Evolutionary conservation across 495 filamentous ascomycete genomes (phyloP).

Genomic region (Massariosphaeria phaeospora): DNA sequence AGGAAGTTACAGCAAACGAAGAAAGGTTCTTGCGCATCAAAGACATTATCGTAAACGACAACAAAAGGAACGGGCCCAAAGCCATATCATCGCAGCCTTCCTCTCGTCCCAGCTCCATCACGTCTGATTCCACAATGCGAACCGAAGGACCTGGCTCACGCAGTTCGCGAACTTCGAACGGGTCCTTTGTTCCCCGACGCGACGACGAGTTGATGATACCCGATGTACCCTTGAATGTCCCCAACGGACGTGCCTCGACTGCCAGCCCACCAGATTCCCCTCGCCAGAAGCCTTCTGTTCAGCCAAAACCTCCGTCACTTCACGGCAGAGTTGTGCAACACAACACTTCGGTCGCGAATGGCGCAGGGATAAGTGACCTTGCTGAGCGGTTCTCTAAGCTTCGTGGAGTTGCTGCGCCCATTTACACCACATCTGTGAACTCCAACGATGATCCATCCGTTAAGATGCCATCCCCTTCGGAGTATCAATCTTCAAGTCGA

Average conservation of each 20-base stretch:
- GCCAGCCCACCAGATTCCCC: conserved; percentile 12
- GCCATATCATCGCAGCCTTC: conserved; percentile 20
- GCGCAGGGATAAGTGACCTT: conserved; percentile 43
- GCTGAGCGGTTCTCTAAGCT: conserved; percentile 56
- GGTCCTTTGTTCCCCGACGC: conserved; percentile 3
- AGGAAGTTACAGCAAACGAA: conserved; percentile 38
- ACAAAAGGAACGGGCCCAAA: conserved; percentile 50
- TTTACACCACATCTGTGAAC: conserved; percentile 12
- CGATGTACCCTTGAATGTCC: conserved; percentile 4
- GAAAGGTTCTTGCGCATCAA: conserved; percentile 57
- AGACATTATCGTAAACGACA: conserved; percentile 63
- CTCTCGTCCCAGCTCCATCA: conserved; percentile 14
- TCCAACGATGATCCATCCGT: conserved; percentile 27
- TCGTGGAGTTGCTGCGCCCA: conserved; percentile 37
- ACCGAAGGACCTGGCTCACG: background rate
- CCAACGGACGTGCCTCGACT: conserved; percentile 15
- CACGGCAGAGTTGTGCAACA: conserved; percentile 50
- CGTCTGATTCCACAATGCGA: background rate
- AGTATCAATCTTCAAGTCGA: conserved; percentile 38
- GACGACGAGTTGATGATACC: conserved; percentile 32
- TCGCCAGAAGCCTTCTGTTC: conserved; percentile 49
- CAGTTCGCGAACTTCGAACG: conserved; percentile 27
- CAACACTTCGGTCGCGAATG: conserved; percentile 7
- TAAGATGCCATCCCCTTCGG: conserved; percentile 39
- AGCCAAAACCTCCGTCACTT: conserved; percentile 59